Base-by-base conservation (phyloP, 345 rosid species). In the Boechera retrofracta region DNA sequence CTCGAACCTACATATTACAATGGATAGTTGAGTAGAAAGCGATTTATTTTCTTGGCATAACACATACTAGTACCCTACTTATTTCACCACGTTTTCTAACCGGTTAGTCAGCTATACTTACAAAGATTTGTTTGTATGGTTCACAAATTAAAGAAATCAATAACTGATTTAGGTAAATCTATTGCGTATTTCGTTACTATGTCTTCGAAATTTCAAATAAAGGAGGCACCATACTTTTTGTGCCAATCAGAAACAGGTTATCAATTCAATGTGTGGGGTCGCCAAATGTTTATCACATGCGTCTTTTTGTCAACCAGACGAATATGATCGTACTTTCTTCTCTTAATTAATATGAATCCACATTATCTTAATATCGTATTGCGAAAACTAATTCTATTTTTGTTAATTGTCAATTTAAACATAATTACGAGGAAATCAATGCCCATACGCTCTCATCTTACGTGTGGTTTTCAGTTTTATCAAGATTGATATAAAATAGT, bases 171-270 rank as follows among this genome's bases (percentile, higher is more conserved):
- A 35, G 39, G 39, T 35, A 2, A 41, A 44, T 11, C 48, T 44
- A 13, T 13, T 3, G 10, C 28, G 53, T 16, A 9, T n/a, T 45
- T 15, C 5, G 57, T 10, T 24, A 64, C 24, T 26, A 38, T 24
- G 47, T 44, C 33, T 5, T 63, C 33, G 26, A 16, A 39, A 1
- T 7, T 26, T 5, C 1, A 55, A 61, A 48, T n/a, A 7, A 52
- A 52, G 42, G 64, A 65, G 52, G 24, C 29, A 48, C 59, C 81
- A 65, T 77, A 38, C 77, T 64, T 71, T 64, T 71, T 67, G 69
- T 72, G 81, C 77, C 77, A 71, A 65, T 65, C 26, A 66, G 32
- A 78, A 78, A 66, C 73, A 72, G 68, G 68, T 78, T 72, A 49
- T 29, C 51, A 58, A 78, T 78, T 72, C 47, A 78, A 57, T 72